Evolutionary conservation across 176 grass and related monocot species (phyloP).

Genomic region (Rhipidocladum racemiflorum): DNA sequence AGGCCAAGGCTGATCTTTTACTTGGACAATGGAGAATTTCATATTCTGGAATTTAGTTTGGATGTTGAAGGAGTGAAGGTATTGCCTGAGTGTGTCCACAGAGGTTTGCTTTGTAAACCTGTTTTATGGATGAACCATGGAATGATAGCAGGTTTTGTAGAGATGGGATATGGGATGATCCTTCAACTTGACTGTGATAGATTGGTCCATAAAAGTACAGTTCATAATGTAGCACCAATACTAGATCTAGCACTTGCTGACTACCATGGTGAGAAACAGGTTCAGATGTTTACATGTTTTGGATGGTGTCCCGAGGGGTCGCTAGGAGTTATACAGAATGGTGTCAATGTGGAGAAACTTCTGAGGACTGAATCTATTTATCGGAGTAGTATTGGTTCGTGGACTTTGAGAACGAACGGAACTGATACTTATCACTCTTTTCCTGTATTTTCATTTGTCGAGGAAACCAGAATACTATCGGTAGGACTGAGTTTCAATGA

Average conservation of each 20-base stretch:
- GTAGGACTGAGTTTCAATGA: constrained; percentile 96
- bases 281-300: constrained; percentile 93
- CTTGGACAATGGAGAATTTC: constrained; percentile 80
- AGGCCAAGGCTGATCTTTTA: constrained; percentile 76
- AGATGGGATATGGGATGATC: constrained; percentile 95
- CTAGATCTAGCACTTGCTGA: constrained; percentile 87
- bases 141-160: constrained; percentile 76
- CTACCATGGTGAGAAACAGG: constrained; percentile 88
- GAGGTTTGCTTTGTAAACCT: constrained; percentile 58
- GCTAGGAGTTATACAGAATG: constrained; percentile 76
- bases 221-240: constrained; percentile 95
- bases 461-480: constrained; percentile 93
- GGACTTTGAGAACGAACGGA: constrained; percentile 89
- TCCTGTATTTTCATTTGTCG: constrained; percentile 94
- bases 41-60: constrained; percentile 72
- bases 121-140: constrained; percentile 74
- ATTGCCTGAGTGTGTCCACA: constrained; percentile 66
- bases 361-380: constrained; percentile 75
- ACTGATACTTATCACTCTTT: constrained; percentile 87
- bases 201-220: constrained; percentile 69
- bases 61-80: constrained; percentile 57
- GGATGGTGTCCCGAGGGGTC: constrained; percentile 96
- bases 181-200: constrained; percentile 66
- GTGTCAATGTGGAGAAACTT: constrained; percentile 94
- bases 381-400: constrained; percentile 80